These are phyloP conservation scores for Apiospora pterosperma DNA, from an alignment of 2,329 filamentous ascomycete species.

Conservation along the genomic window DNA sequence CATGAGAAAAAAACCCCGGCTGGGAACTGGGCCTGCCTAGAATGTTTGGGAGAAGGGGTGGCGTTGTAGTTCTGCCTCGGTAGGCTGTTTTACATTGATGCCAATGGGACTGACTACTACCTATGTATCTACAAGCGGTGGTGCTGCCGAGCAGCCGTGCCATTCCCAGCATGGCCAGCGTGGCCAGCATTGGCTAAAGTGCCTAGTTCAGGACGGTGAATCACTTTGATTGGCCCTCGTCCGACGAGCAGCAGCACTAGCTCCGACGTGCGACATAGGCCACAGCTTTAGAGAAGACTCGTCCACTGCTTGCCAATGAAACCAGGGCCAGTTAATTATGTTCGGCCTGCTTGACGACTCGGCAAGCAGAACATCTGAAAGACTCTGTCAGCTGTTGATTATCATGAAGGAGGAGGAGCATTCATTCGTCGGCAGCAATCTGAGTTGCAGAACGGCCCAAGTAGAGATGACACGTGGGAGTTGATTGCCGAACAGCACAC, in stretches of 20 bases:
- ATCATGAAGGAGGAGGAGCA: background rate
- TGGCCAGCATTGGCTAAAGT: background rate
- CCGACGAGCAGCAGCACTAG: background rate
- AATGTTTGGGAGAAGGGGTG: slow-evolving; percentile 8
- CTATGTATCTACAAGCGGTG: slow-evolving; percentile 4
- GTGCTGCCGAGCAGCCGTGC: slow-evolving; percentile 4
- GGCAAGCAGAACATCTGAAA: background rate
- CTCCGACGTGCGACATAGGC: background rate
- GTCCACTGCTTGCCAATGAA: background rate
- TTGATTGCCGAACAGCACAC: background rate
- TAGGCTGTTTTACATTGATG: slow-evolving; percentile 35
- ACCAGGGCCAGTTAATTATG: background rate
- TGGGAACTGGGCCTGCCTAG: slow-evolving; percentile 3
- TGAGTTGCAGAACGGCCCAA: background rate
- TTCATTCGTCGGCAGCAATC: background rate
- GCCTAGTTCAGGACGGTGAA: slow-evolving; percentile 1
- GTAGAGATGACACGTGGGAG: background rate
- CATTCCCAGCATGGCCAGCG: background rate
- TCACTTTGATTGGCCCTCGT: background rate
- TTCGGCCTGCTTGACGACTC: background rate
- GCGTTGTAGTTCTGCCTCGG: slow-evolving; percentile 24
- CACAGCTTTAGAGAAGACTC: background rate
- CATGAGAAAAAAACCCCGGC: slow-evolving; percentile 5
- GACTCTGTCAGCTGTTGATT: background rate
- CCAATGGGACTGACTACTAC: slow-evolving; percentile 15